Conservation (phyloP, 805 yeast genomes). For the Pichia scutulata region DNA sequence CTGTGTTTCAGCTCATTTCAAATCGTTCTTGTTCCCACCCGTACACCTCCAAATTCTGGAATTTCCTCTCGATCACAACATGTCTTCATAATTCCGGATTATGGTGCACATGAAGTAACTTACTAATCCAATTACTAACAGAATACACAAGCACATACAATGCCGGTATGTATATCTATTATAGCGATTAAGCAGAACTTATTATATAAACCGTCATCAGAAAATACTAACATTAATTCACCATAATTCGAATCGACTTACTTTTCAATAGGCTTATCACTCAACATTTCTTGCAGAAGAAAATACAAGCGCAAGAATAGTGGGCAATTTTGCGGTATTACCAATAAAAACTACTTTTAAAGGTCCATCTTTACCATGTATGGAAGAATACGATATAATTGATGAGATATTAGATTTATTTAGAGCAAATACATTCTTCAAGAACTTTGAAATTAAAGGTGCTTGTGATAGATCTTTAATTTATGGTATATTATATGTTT, state of each 20-base stretch:
- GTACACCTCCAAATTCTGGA: neutral
- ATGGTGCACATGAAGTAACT: neutral
- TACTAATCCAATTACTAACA: neutral
- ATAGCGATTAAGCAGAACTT: neutral
- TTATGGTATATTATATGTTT: constrained; percentile 84
- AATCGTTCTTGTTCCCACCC: neutral
- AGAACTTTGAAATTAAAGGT: constrained; percentile 94
- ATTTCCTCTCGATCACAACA: neutral
- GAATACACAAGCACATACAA: neutral
- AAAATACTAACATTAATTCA: neutral
- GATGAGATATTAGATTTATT: constrained; percentile 90
- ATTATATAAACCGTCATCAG: neutral
- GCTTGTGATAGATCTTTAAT: constrained; percentile 88
- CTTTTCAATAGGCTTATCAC: constrained; percentile 50
- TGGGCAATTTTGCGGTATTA: constrained; percentile 75
- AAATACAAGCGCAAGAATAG: constrained; percentile 46
- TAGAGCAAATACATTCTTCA: constrained; percentile 93
- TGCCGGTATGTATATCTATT: neutral
- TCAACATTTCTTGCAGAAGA: constrained; percentile 68
- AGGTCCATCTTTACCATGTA: constrained; percentile 84
- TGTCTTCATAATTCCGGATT: neutral
- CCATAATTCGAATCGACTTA: neutral
- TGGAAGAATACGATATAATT: constrained; percentile 75
- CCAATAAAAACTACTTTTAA: constrained; percentile 80
- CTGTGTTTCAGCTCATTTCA: neutral